A percentile compares a stretch with the other conserved stretches of the same genome.
These are phyloP conservation scores for Cylindricascospora bacillispora DNA, from an alignment of 1,139 yeast genomes.

Conservation along the genomic window DNA sequence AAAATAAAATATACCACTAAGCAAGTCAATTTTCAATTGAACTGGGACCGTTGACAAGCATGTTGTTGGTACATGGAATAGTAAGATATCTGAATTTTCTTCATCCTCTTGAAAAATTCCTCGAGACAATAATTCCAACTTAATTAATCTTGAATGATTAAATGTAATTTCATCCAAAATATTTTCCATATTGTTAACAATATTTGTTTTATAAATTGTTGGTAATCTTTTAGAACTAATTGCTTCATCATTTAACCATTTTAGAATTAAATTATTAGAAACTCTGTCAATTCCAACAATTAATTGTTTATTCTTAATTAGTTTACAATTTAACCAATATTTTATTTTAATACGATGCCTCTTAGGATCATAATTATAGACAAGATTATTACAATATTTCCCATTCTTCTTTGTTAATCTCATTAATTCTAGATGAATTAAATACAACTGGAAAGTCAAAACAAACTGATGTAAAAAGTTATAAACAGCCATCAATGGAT, in stretches of 20 bases:
- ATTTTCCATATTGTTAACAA: constrained; percentile 26
- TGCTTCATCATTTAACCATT: constrained; percentile 40
- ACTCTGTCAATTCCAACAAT: constrained; percentile 52
- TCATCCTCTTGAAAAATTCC: constrained; percentile 23
- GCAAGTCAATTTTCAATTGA: constrained; percentile 28
- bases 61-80: constrained; percentile 25
- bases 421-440: constrained; percentile 53
- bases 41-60: constrained; percentile 27
- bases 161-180: constrained; percentile 27
- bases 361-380: constrained; percentile 55
- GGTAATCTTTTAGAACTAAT: constrained; percentile 18
- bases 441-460: constrained; percentile 58
- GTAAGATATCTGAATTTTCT: constrained; percentile 18
- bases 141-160: constrained; percentile 24
- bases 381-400: constrained; percentile 55
- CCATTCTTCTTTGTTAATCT: constrained; percentile 34
- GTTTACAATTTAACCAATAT: constrained; percentile 51
- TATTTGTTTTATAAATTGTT: constrained; percentile 19
- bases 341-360: constrained; percentile 47
- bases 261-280: constrained; percentile 37
- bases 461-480: constrained; percentile 60
- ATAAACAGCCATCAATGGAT: constrained; percentile 43
- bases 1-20: constrained; percentile 36
- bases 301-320: constrained; percentile 39
- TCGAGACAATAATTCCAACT: constrained; percentile 18